Conservation (phyloP, 176 grass and related monocot genomes). For the Miscanthus lutarioriparius region DNA sequence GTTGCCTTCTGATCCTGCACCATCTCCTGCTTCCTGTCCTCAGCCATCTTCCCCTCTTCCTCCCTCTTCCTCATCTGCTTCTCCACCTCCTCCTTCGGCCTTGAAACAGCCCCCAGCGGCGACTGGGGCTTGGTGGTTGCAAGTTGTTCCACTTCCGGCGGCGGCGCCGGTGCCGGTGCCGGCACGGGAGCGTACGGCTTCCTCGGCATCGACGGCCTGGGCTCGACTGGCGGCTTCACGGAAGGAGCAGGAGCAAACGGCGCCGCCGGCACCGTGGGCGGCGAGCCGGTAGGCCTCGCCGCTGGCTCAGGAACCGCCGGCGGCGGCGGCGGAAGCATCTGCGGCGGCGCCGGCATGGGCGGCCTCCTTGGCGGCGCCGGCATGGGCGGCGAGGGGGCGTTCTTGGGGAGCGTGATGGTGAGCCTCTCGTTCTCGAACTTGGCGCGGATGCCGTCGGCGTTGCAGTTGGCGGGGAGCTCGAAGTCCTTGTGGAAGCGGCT, state of each 20-base stretch:
- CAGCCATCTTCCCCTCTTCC: neutral
- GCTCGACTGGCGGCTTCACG: neutral
- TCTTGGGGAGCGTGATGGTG: constrained; percentile 63
- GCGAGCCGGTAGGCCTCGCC: neutral
- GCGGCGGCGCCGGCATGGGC: neutral
- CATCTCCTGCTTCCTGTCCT: constrained; percentile 5
- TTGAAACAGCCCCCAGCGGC: neutral
- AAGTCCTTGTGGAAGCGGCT: constrained; percentile 64
- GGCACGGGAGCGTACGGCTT: neutral
- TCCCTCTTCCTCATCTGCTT: neutral
- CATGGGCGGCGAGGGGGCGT: neutral
- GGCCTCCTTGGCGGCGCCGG: neutral
- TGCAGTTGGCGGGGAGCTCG: constrained; percentile 46
- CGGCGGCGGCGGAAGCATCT: neutral
- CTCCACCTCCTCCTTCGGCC: constrained; percentile 13
- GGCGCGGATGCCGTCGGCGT: constrained; percentile 53
- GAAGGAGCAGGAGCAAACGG: neutral
- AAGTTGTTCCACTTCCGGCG: neutral
- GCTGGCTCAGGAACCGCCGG: neutral
- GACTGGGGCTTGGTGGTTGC: neutral
- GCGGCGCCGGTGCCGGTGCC: neutral
- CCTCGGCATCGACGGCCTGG: constrained; percentile 4
- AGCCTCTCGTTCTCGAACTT: constrained; percentile 72
- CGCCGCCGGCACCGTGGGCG: neutral
- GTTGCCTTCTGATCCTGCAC: neutral